Base-by-base conservation (phyloP, 2,329 filamentous ascomycete genomes). In the Nothophaeocryptopus gaeumannii region DNA sequence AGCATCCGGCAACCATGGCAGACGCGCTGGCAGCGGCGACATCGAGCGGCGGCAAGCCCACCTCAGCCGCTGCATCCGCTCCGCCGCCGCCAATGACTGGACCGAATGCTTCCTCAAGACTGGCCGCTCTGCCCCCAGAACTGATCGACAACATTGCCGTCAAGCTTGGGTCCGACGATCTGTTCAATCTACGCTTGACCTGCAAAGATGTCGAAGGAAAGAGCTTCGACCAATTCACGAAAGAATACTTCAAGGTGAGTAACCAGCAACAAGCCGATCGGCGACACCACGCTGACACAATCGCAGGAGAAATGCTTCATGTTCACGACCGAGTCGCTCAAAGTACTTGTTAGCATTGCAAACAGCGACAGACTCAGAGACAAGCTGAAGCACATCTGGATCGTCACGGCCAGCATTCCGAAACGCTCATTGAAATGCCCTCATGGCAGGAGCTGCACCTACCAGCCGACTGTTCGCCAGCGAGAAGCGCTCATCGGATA, bases 71-170 rank as follows among this genome's bases (percentile, higher is more conserved):
- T 7, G 7, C 20, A 3, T 26, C 20, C 20, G 20, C 20, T 26
- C 20, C 20, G 7, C 20, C 20, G 7, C 20, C 20, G 3, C 20
- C 20, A 26, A 26, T 26, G 20, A 34, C 15, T 13, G 32, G 10
- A 15, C 39, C 34, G 13, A 48, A 47, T 15, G 50, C 39, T 10
- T 10, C 13, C 35, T 47, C 50, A 15, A 47, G 44, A 12, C 50
- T 63, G 10, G 56, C 55, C 12, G 45, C 29, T n/a, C 50, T 66
- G 5, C 63, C 64, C 2, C 63, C 63, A 47, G 64, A 66, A 47
- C 47, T 66, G 9, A 32, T 66, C 14, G 55, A 51, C 26, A 61
- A 65, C 42, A 58, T 66, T 34, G 53, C 57, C 29, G 35, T 45
- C 39, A 55, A 53, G 38, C 51, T 66, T 26, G 61, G 56, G 40